Evolutionary conservation across 495 filamentous ascomycete genomes (phyloP).

Genomic region (Aspergillus avenaceus): DNA sequence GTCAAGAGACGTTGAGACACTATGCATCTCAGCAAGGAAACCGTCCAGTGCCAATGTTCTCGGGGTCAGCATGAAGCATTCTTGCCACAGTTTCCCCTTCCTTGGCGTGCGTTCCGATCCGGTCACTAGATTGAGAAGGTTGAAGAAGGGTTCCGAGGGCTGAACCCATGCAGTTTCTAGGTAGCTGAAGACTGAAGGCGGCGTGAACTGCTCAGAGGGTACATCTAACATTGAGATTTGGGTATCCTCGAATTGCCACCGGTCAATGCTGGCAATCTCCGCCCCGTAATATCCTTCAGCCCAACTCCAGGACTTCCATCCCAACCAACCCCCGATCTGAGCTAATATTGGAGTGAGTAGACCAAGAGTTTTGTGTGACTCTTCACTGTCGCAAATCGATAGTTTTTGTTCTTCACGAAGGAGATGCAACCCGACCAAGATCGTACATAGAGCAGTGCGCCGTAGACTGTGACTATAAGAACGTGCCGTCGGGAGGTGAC

Average conservation of each 20-base stretch:
- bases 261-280: conserved; percentile 58
- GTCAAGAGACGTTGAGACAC: conserved; percentile 26
- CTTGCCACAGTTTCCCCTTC: conserved; percentile 37
- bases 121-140: conserved; percentile 53
- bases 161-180: conserved; percentile 45
- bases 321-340: conserved; percentile 80
- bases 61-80: conserved; percentile 52
- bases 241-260: conserved; percentile 58
- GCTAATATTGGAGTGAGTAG: conserved; percentile 67
- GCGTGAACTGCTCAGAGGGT: conserved; percentile 56
- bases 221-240: conserved; percentile 42
- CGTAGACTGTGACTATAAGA: conserved; percentile 50
- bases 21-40: conserved; percentile 43
- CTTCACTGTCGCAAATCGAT: conserved; percentile 56
- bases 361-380: conserved; percentile 44
- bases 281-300: conserved; percentile 60
- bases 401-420: conserved; percentile 86
- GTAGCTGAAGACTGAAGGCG: conserved; percentile 67
- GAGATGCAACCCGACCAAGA: conserved; percentile 78
- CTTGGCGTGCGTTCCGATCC: conserved; percentile 32
- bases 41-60: conserved; percentile 62
- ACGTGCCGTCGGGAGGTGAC: conserved; percentile 59
- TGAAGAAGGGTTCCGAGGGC: conserved; percentile 48
- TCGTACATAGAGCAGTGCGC: conserved; percentile 56
- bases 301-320: conserved; percentile 69